phyloP scores from a whole-genome alignment of 75 land plant genomes.

The Selaginella tamariscina region DNA sequence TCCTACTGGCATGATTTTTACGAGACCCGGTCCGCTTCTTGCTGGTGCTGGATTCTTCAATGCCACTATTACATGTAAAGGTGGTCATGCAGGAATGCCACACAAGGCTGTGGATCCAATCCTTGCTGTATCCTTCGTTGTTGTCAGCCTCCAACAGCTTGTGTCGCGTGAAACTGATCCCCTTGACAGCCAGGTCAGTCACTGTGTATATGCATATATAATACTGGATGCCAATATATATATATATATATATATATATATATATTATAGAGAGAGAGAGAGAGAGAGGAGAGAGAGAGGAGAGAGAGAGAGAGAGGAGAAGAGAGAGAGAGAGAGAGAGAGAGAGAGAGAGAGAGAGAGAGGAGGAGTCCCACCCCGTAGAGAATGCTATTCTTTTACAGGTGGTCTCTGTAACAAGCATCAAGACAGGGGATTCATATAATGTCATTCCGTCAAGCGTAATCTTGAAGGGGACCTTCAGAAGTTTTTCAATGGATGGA shows the following conservation, averaged over 20 bases:
- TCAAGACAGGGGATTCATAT: background rate
- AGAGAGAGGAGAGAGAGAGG: no score
- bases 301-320: no score
- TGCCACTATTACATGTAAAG: constrained; percentile 56
- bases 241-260: no score
- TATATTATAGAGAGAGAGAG: no score
- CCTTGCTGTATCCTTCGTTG: constrained; percentile 61
- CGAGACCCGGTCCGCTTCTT: constrained; percentile 50
- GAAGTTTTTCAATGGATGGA: background rate
- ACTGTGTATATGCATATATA: background rate
- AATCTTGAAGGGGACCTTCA: constrained; percentile 1
- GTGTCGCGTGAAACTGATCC: constrained; percentile 90
- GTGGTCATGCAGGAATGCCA: constrained; percentile 64
- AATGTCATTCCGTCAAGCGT: constrained; percentile 3
- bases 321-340: no score
- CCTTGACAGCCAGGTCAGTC: constrained; percentile 62
- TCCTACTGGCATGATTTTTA: constrained; percentile 35
- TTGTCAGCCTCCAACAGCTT: constrained; percentile 60
- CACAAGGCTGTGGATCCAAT: constrained; percentile 62
- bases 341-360: no score
- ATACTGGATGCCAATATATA: background rate
- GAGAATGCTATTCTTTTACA: background rate
- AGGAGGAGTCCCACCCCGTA: background rate
- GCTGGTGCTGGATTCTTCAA: constrained; percentile 73
- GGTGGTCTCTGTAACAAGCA: constrained; percentile 1